phyloP scores from a whole-genome alignment of 106 monocot species.

The Acorus gramineus region DNA sequence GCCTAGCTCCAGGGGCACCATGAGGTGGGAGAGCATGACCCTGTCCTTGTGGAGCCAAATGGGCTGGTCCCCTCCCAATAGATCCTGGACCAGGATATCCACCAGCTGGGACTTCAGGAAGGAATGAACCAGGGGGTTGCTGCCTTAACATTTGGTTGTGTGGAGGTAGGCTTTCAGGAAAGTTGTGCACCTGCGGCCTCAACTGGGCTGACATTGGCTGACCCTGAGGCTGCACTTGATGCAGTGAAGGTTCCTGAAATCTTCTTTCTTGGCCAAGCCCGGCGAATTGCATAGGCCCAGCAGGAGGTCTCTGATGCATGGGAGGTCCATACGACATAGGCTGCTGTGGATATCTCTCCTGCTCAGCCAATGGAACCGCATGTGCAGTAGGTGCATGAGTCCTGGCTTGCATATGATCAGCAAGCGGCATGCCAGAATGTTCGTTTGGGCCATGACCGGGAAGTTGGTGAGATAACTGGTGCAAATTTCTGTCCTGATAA shows the following conservation, averaged over 20 bases:
- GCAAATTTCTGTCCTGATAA: slow-evolving; percentile 15
- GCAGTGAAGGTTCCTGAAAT: slow-evolving; percentile 15
- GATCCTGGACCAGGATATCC: slow-evolving; percentile 8
- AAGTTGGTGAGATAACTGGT: slow-evolving; percentile 14
- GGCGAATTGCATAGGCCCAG: slow-evolving; percentile 21
- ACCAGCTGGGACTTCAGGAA: slow-evolving; percentile 8
- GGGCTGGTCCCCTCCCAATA: slow-evolving; percentile 13
- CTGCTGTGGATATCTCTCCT: slow-evolving; percentile 15
- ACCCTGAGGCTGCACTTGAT: slow-evolving; percentile 19
- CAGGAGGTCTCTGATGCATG: slow-evolving; percentile 30
- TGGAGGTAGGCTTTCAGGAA: slow-evolving; percentile 27
- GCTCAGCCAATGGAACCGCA: slow-evolving; percentile 1
- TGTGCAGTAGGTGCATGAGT: not conserved
- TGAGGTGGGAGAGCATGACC: slow-evolving; percentile 10
- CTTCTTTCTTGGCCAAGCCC: slow-evolving; percentile 23
- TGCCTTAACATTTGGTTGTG: slow-evolving; percentile 4
- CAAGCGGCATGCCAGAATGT: slow-evolving; percentile 9
- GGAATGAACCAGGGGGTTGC: slow-evolving; percentile 11
- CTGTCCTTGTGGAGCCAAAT: slow-evolving; percentile 3
- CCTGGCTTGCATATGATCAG: slow-evolving; percentile 8
- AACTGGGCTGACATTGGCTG: slow-evolving; percentile 20
- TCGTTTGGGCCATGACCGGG: slow-evolving; percentile 10
- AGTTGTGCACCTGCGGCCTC: slow-evolving; percentile 24
- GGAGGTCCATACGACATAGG: slow-evolving; percentile 19
- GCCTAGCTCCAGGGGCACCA: slow-evolving; percentile 9